A percentile compares a stretch with the other conserved stretches of the same genome.
Evolutionary conservation across 2,329 filamentous ascomycete species (phyloP).

Genomic region (Monosporascus sp.): DNA sequence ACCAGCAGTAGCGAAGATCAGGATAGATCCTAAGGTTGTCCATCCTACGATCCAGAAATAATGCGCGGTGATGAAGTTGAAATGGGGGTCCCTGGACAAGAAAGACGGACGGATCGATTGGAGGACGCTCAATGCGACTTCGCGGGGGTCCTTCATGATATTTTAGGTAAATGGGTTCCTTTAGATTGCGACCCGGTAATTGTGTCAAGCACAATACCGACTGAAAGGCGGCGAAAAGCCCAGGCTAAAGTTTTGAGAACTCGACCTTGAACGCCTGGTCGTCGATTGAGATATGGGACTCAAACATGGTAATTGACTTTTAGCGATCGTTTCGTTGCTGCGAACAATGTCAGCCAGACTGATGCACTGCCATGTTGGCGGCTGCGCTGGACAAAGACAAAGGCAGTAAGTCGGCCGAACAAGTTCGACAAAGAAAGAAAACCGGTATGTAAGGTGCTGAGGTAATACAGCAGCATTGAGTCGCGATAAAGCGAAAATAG

Average conservation of each 20-base stretch:
- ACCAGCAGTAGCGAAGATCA: conserved; percentile 59
- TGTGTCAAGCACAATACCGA: neutral
- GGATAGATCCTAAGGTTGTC: conserved; percentile 67
- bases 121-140: conserved; percentile 36
- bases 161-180: neutral
- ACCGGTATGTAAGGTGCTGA: neutral
- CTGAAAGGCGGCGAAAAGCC: neutral
- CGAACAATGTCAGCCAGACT: neutral
- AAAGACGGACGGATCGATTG: conserved; percentile 51
- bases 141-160: conserved; percentile 28
- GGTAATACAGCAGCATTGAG: neutral
- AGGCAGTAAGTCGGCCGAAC: neutral
- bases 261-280: neutral
- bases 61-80: conserved; percentile 78
- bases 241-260: neutral
- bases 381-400: neutral
- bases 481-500: neutral
- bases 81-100: conserved; percentile 56
- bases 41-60: conserved; percentile 79
- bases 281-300: neutral
- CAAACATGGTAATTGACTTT: neutral
- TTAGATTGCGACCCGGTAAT: too few species aligned
- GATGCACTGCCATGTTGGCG: neutral
- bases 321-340: neutral
- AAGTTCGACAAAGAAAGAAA: neutral